These are phyloP conservation scores for Annulohypoxylon stygium DNA, from an alignment of 495 filamentous ascomycete genomes.

Conservation along the genomic window DNA sequence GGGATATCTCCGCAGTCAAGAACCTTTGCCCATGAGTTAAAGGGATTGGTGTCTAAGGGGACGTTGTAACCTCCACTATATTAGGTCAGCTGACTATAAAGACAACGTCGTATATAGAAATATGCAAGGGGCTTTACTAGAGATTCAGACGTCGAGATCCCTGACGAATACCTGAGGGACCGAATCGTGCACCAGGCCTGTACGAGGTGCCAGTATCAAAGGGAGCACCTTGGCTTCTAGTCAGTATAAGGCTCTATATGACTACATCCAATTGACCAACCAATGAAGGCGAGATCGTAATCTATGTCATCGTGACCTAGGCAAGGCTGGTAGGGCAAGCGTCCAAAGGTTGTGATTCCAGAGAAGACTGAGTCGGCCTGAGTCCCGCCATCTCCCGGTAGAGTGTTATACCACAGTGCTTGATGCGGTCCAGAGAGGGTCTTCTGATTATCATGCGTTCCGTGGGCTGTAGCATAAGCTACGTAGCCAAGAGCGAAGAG, in stretches of 20 bases:
- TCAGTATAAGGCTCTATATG: conserved; percentile 20
- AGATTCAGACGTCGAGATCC: conserved; percentile 81
- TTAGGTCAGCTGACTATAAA: conserved; percentile 1
- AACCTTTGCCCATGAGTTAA: conserved; percentile 79
- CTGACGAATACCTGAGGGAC: conserved; percentile 86
- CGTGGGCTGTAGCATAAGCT: conserved; percentile 51
- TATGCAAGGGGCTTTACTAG: conserved; percentile 53
- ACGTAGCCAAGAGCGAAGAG: conserved; percentile 44
- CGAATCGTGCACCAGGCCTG: conserved; percentile 79
- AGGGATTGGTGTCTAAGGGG: conserved; percentile 83
- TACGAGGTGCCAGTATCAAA: conserved; percentile 59
- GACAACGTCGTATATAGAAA: background rate
- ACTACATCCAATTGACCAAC: conserved; percentile 67
- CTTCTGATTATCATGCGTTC: conserved; percentile 56
- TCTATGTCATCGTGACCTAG: conserved; percentile 72
- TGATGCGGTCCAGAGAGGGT: conserved; percentile 56
- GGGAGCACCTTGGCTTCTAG: conserved; percentile 51
- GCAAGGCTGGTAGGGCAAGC: conserved; percentile 80
- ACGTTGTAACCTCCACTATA: conserved; percentile 80
- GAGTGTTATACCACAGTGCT: conserved; percentile 63
- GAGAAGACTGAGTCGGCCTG: conserved; percentile 75
- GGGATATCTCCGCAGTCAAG: conserved; percentile 90
- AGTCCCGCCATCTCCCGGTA: conserved; percentile 70
- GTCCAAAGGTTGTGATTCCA: conserved; percentile 88
- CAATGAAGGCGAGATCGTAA: conserved; percentile 88